A percentile compares a stretch with the other conserved stretches of the same genome.
phyloP scores from a whole-genome alignment of 495 filamentous ascomycete genomes.

The Lasiosphaeriaceae sp. region DNA sequence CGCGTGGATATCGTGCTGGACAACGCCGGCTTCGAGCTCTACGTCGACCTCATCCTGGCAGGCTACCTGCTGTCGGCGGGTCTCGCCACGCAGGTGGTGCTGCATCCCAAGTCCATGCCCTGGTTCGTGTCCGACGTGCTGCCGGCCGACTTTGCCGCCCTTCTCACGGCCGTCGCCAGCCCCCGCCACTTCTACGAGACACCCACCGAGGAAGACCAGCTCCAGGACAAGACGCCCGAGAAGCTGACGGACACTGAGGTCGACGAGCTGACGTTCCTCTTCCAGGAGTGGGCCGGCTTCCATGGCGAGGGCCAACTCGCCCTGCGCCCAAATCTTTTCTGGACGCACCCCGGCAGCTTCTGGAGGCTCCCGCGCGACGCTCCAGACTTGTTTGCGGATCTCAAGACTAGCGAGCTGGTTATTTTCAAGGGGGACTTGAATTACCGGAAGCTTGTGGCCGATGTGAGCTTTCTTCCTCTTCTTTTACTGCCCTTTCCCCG shows the following conservation, averaged over 20 bases:
- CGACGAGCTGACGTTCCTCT: constrained; percentile 67
- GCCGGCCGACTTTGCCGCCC: constrained; percentile 73
- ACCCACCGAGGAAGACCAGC: constrained; percentile 60
- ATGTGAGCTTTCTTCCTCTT: constrained; percentile 55
- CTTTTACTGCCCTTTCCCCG: no score
- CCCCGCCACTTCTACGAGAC: constrained; percentile 73
- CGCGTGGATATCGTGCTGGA: constrained; percentile 91
- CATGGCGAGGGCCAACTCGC: constrained; percentile 79
- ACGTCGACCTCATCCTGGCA: constrained; percentile 85
- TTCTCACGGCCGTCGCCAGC: constrained; percentile 70
- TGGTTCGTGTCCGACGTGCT: constrained; percentile 98
- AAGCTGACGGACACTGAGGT: constrained; percentile 64
- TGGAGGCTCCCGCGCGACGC: constrained; percentile 76
- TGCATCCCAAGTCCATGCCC: constrained; percentile 89
- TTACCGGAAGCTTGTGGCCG: constrained; percentile 84
- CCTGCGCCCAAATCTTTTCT: constrained; percentile 79
- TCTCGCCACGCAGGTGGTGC: constrained; percentile 79
- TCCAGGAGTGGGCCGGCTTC: constrained; percentile 71
- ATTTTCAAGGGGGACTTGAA: constrained; percentile 97
- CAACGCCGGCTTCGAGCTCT: constrained; percentile 95
- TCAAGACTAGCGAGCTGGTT: constrained; percentile 83
- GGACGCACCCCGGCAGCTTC: constrained; percentile 80
- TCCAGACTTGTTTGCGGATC: constrained; percentile 65
- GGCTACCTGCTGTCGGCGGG: constrained; percentile 80
- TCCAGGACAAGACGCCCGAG: constrained; percentile 49